phyloP scores from a whole-genome alignment of 192 early-diverging fungal species.

The Powellomyces hirtus region DNA sequence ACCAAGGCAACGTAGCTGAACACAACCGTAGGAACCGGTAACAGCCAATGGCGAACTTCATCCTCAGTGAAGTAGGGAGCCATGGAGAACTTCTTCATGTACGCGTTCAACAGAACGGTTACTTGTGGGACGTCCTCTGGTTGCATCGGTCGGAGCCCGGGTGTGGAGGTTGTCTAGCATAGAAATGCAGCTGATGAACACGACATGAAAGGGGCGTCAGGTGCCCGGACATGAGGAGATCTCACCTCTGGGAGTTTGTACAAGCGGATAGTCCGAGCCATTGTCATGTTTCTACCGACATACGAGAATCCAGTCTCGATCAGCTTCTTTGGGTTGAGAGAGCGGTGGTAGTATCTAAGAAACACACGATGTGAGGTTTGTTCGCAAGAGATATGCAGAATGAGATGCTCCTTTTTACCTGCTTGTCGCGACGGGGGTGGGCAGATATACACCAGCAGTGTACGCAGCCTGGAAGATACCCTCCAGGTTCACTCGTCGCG shows the following conservation, averaged over 20 bases:
- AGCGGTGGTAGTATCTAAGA: constrained; percentile 87
- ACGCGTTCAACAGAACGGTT: constrained; percentile 71
- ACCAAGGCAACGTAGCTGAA: constrained; percentile 94
- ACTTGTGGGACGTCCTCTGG: constrained; percentile 74
- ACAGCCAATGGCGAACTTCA: constrained; percentile 88
- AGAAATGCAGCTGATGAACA: too few species aligned
- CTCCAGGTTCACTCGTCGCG: constrained; percentile 83
- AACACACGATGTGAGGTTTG: neutral
- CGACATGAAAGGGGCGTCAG: too few species aligned
- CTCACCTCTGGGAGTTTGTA: constrained; percentile 64
- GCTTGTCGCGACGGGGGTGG: constrained; percentile 78
- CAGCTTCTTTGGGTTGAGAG: constrained; percentile 91
- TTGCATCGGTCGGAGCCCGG: constrained; percentile 79
- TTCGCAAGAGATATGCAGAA: neutral
- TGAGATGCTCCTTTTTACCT: constrained; percentile 56
- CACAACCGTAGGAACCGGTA: constrained; percentile 80
- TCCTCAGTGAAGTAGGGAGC: constrained; percentile 77
- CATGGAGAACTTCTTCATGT: constrained; percentile 61
- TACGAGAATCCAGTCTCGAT: constrained; percentile 92
- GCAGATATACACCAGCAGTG: constrained; percentile 88
- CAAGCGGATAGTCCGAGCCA: constrained; percentile 68
- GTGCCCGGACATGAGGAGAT: too few species aligned
- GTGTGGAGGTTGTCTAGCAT: constrained; percentile 32
- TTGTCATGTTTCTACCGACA: constrained; percentile 65
- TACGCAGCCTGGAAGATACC: constrained; percentile 98